Base-by-base conservation (phyloP, 805 yeast genomes). In the Saccharomycopsis capsularis region DNA sequence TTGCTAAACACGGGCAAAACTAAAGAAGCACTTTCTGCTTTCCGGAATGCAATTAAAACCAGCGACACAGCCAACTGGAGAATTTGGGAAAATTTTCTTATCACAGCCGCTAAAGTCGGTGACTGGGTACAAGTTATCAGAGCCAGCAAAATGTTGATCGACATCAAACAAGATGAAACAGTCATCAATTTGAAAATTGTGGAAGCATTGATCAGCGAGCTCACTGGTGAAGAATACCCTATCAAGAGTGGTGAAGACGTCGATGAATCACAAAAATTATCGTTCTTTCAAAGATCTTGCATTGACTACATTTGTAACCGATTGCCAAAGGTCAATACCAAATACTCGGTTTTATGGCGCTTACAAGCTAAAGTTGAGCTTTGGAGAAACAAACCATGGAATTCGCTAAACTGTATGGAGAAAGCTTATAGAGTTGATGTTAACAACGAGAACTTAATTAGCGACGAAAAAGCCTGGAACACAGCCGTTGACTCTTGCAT, bases 341-440 rank as follows among this genome's bases (percentile, higher is more conserved):
- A 78, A 11, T 63, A 62, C 29, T 63, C 73, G 3, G 75, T 79
- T 37, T 70, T 84, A 0, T 90, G 96, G 95, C 76, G 87, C 60
- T 65, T 86, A 4, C 82, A 87, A n/a, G 85, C 95, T 3, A 76
- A 77, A 57, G 95, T 88, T 13, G 90, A 89, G 59, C 60, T 85
- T 7, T 91, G 98, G 97, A 76, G 91, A 59, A 71, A 73, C 34
- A 78, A 76, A 57, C 96, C 96, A 15, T 89, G 97, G 96, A 75
- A 78, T 3, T 85, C 96, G 0, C 69, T 93, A 46, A 93, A 82
- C 27, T 81, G 88, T 57, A 82, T 84, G 57, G 96, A 89, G 59
- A 86, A 84, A 63, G 96, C 95, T 0, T 88, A 77, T 61, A 74
- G 96, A 56, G 85, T 93, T 0, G 67, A 78, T 11, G 67, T 79